Evolutionary conservation across 106 monocot genomes (phyloP), one percentile per base, ranked within the genome.

Genomic region (Vanilla planifolia): DNA sequence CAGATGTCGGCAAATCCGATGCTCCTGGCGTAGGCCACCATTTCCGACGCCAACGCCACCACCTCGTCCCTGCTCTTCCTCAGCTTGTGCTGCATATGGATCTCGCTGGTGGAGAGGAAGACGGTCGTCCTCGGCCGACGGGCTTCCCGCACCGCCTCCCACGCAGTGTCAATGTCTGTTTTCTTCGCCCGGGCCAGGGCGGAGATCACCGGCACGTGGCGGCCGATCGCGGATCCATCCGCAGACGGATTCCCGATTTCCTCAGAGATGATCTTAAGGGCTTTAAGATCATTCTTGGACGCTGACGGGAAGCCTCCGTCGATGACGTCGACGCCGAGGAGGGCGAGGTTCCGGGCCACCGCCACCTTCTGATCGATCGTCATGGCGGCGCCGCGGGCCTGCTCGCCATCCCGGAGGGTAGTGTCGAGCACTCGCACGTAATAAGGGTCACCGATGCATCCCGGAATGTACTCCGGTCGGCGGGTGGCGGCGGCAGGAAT

Each of bases 351-450:
- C 43, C 76, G 68, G 33, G 81, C 81, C 47, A 76, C 44, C 42
- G 68, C 67, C 22, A 82, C 69, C 76, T 82, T 82, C 72, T 82
- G 65, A 27, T 51, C 25, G 55, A 34, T 46, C 29, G 73, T 82
- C 81, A 82, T 82, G 55, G 81, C 64, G 61, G 81, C 81, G 46
- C 81, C 81, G 44, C 6, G 81, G 81, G 81, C 67, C 59, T 82
- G 81, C 81, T 59, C 58, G 23, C 58, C 58, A 16, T 59, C 58
- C 10, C 58, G 58, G 20, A 51, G 25, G 17, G 51, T 82, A 55
- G 82, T 82, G 42, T 82, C 82, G 73, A 77, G 66, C 47, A 83
- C 48, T 23, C 83, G 73, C 23, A 83, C 71, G 33, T 77, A 83
- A 32, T 1, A 33, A 37, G 78, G 83, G 50, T 83, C 83, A 37